phyloP scores from a whole-genome alignment of 305 asterid genomes.

The Solanum hybrid region DNA sequence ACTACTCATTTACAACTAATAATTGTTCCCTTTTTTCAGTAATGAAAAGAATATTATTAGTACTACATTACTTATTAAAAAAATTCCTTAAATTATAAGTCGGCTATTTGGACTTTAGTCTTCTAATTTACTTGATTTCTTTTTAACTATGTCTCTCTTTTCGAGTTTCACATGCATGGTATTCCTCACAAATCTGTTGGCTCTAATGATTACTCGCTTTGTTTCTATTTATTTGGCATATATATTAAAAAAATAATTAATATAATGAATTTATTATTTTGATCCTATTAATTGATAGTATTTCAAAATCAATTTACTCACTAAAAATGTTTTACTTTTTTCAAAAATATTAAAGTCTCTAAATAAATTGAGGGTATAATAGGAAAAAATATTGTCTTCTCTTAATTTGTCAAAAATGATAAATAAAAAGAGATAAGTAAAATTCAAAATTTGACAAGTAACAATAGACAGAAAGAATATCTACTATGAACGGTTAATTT shows the following conservation, averaged over 20 bases:
- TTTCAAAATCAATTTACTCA: too few relatives aligned
- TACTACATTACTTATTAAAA: not conserved
- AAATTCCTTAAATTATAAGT: not conserved
- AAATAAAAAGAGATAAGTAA: too few relatives aligned
- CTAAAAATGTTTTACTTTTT: too few relatives aligned
- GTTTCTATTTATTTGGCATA: too few relatives aligned
- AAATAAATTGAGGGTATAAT: too few relatives aligned
- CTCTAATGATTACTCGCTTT: not conserved
- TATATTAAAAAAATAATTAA: too few relatives aligned
- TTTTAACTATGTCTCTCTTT: not conserved
- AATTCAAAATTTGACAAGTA: too few relatives aligned
- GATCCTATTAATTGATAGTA: too few relatives aligned
- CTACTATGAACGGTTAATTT: not conserved
- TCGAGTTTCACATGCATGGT: not conserved
- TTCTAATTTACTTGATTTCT: not conserved
- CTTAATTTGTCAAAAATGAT: too few relatives aligned
- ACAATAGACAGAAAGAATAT: not conserved
- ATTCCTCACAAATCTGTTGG: not conserved
- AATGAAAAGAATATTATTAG: not conserved
- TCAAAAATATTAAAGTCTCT: too few relatives aligned
- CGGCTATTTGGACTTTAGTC: not conserved
- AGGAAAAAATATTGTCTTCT: too few relatives aligned
- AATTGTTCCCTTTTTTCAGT: not conserved
- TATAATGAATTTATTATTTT: accelerated
- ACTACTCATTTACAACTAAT: not conserved